Base-by-base conservation (phyloP, 2,329 filamentous ascomycete species). In the Emericellopsis cladophorae region DNA sequence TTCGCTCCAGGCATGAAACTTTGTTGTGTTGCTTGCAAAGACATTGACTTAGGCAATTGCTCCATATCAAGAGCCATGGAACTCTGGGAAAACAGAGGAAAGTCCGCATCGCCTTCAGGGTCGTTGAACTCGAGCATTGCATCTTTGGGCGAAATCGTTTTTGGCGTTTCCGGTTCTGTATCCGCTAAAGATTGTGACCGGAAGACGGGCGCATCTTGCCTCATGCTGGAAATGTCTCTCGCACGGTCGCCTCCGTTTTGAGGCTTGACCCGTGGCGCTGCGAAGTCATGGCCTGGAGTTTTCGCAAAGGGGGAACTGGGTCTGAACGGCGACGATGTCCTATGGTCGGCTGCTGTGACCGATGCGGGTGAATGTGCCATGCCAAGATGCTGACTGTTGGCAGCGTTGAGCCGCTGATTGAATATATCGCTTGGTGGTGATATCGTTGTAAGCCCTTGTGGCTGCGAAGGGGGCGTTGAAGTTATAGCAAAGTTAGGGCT, bases 81-180 rank as follows among this genome's bases (percentile, higher is more conserved):
- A 41, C 74, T 67, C 2, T 74, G 68, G 4, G 84, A 75, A 54
- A 95, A 94, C 16, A 95, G 64, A 11, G 85, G 79, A 51, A 83
- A 77, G 44, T 77, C 77, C 5, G 74, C 64, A 37, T 82, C 81
- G 15, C 81, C 79, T 3, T 89, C 84, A 0, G 68, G 61, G 32
- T 92, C 86, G 45, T 81, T 76, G 55, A 89, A 95, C 45, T 95
- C 89, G 39, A 95, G 64, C 44, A 94, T 64, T 2, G 89, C 85
- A 53, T 96, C 90, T 62, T 94, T 93, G 21, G 90, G 92, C 2
- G 90, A 96, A 37, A 98, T 95, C 0, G 90, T 95, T 60, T 86
- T 85, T n/a, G 81, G 71, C 0, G 70, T 72, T 6, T 68, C 58
- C 1, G 67, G 64, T 36, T 70, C 59, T 23, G 62, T 48, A 50